These are phyloP conservation scores for Panicum virgatum DNA, from an alignment of 202 grass and related monocot genomes.

Conservation along the genomic window DNA sequence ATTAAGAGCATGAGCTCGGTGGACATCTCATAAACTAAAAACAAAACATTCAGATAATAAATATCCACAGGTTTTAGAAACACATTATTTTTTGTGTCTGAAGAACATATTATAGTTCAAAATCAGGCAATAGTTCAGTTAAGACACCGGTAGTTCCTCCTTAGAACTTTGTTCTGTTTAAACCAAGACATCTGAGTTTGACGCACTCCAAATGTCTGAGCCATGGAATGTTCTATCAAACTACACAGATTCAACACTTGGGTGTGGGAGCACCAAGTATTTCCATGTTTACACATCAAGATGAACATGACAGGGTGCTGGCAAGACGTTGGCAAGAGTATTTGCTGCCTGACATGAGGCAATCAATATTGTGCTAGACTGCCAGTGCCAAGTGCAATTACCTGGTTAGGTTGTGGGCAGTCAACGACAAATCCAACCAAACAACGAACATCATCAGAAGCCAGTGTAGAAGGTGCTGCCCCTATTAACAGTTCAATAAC, in stretches of 20 bases:
- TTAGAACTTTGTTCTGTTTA: constrained; percentile 3
- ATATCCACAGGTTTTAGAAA: constrained; percentile 5
- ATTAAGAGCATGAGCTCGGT: neutral
- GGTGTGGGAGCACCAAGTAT: constrained; percentile 19
- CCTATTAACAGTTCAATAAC: constrained; percentile 93
- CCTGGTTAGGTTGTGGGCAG: constrained; percentile 99
- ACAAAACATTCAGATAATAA: constrained; percentile 2
- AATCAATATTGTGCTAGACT: constrained; percentile 20
- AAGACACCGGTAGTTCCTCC: constrained; percentile 29
- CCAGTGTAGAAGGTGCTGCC: constrained; percentile 70
- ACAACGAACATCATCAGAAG: constrained; percentile 74
- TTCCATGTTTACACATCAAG: constrained; percentile 25
- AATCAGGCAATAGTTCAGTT: constrained; percentile 21
- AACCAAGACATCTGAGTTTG: constrained; percentile 24
- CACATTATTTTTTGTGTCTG: neutral
- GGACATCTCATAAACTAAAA: constrained; percentile 9
- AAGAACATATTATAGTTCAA: constrained; percentile 20
- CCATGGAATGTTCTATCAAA: constrained; percentile 11
- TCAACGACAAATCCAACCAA: constrained; percentile 95
- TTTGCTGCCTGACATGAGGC: constrained; percentile 17
- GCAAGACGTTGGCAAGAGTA: constrained; percentile 1
- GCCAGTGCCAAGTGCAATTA: constrained; percentile 36
- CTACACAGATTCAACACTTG: constrained; percentile 22
- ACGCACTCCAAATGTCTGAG: neutral
- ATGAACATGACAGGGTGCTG: constrained; percentile 28